phyloP scores from a whole-genome alignment of 495 filamentous ascomycete genomes.

The Penicillium macrosclerotiorum region DNA sequence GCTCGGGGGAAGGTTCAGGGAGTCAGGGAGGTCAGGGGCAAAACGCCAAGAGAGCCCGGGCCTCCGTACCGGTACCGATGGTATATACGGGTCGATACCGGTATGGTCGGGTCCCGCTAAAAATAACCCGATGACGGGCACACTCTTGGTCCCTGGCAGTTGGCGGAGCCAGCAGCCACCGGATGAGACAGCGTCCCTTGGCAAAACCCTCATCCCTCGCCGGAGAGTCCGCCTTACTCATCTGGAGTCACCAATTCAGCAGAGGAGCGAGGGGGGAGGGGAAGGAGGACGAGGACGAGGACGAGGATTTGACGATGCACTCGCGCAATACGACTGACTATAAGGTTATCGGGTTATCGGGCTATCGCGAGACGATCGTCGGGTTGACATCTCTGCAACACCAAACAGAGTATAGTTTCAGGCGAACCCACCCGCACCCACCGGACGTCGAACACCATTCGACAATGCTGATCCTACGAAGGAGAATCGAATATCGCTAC shows the following conservation, averaged over 20 bases:
- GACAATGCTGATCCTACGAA: no score
- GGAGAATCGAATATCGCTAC: no score
- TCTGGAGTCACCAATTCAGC: background rate
- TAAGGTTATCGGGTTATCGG: background rate
- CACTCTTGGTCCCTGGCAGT: constrained; percentile 2
- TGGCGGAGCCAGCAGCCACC: background rate
- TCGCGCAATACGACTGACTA: no score
- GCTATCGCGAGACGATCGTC: background rate
- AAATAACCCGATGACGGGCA: constrained; percentile 3
- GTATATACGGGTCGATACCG: background rate
- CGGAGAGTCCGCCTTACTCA: background rate
- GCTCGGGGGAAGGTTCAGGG: no score
- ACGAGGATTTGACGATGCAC: no score
- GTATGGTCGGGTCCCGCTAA: background rate
- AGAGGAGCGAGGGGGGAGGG: no score
- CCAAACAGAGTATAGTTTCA: no score
- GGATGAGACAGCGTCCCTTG: background rate
- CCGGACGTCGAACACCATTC: no score
- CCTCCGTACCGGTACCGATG: background rate
- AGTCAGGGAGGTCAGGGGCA: no score
- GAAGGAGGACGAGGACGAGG: no score
- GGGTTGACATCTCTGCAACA: background rate
- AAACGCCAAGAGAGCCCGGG: no score
- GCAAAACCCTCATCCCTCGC: constrained; percentile 7
- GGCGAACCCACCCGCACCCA: no score